Conservation (phyloP, 257 asterid genomes). For the Solanum phureja region DNA sequence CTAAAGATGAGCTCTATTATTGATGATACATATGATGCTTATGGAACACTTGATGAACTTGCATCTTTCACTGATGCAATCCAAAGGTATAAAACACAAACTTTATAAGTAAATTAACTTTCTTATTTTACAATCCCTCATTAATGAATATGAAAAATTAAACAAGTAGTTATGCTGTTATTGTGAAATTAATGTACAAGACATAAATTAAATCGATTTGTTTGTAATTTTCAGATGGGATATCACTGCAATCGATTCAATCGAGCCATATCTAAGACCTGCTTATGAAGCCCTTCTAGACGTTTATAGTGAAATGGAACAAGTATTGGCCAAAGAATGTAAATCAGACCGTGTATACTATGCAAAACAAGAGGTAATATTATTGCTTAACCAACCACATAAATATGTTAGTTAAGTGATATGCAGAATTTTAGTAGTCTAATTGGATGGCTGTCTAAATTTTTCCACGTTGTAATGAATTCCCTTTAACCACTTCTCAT, state of each 20-base stretch:
- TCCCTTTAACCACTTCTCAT: no score
- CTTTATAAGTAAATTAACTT: not conserved
- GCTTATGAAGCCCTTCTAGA: constrained; percentile 5
- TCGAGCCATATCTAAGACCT: constrained; percentile 19
- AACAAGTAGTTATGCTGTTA: not conserved
- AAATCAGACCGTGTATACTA: no score
- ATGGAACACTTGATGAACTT: not conserved
- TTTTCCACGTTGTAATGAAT: no score
- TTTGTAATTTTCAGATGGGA: constrained; percentile 11
- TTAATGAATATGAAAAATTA: not conserved
- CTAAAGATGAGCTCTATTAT: no score
- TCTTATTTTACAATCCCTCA: not conserved
- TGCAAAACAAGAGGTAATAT: no score
- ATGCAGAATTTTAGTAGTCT: no score
- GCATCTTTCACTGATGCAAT: not conserved
- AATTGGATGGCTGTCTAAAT: no score
- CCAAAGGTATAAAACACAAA: not conserved
- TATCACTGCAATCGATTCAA: constrained; percentile 1
- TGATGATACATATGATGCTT: constrained; percentile 13
- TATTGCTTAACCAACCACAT: no score
- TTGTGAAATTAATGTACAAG: not conserved
- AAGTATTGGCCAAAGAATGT: no score
- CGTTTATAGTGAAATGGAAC: not conserved
- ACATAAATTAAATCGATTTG: no score
- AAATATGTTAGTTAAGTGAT: no score